These are phyloP conservation scores for Pythium myriotylum DNA, from an alignment of 352 stramenopile genomes.

Conservation along the genomic window DNA sequence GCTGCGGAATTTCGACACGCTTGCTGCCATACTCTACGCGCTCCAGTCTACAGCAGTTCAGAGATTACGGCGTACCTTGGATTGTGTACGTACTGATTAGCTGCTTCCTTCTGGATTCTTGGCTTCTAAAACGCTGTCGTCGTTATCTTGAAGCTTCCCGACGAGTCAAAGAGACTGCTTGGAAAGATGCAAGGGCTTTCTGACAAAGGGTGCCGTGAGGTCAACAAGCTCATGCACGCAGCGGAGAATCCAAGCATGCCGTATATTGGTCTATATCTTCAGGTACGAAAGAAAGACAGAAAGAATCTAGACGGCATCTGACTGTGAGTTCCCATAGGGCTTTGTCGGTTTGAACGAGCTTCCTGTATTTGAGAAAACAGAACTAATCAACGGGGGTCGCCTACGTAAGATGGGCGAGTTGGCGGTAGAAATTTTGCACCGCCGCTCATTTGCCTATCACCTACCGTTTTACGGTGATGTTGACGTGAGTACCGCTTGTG, in stretches of 20 bases:
- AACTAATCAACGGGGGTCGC: constrained; percentile 71
- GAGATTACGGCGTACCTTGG: constrained; percentile 69
- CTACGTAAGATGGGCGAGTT: constrained; percentile 75
- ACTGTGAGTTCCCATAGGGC: constrained; percentile 31
- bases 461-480: constrained; percentile 58
- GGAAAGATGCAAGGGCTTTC: constrained; percentile 81
- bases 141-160: constrained; percentile 41
- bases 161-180: constrained; percentile 67
- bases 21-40: constrained; percentile 84
- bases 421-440: constrained; percentile 77
- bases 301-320: background rate
- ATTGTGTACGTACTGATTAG: constrained; percentile 65
- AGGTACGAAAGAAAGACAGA: constrained; percentile 38
- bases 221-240: constrained; percentile 85
- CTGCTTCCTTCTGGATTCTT: background rate
- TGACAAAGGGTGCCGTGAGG: constrained; percentile 82
- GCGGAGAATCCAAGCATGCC: constrained; percentile 78
- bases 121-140: background rate
- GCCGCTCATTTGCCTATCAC: constrained; percentile 68
- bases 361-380: constrained; percentile 66
- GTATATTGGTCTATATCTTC: constrained; percentile 85
- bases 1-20: constrained; percentile 83
- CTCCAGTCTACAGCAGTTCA: constrained; percentile 88
- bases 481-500: constrained; percentile 44
- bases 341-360: constrained; percentile 84